phyloP scores from a whole-genome alignment of 1,284 basidiomycete species.

The Psilocybe mexicana region DNA sequence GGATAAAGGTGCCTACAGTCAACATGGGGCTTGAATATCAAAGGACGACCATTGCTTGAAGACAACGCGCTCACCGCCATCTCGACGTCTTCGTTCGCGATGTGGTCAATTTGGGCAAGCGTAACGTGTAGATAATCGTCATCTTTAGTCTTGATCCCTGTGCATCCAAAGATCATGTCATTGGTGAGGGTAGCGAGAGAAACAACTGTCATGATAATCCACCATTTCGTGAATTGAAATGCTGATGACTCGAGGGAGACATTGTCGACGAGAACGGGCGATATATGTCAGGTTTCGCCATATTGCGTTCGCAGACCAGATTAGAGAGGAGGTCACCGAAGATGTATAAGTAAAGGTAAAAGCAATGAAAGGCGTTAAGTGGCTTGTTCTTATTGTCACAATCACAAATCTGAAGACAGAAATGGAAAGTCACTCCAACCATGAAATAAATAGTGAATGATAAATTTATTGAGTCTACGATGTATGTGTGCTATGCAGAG shows the following conservation, averaged over 20 bases:
- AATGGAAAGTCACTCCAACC: neutral
- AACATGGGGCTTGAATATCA: neutral
- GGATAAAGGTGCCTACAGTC: constrained; percentile 38
- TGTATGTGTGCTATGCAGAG: constrained; percentile 15
- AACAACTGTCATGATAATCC: neutral
- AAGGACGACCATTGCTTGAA: neutral
- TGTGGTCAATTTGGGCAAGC: constrained; percentile 49
- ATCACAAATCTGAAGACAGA: too few species aligned
- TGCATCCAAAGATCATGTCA: neutral
- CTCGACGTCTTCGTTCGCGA: constrained; percentile 65
- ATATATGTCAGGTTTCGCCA: neutral
- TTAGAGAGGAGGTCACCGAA: too few species aligned
- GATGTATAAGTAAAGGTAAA: too few species aligned
- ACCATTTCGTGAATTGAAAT: neutral
- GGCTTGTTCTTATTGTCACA: too few species aligned
- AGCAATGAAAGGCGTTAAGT: too few species aligned
- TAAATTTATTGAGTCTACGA: constrained; percentile 22
- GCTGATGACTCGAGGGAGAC: neutral
- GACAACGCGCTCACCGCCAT: constrained; percentile 51
- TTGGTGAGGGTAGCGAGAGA: neutral
- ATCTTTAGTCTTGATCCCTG: constrained; percentile 11
- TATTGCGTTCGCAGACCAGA: too few species aligned
- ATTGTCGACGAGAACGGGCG: neutral
- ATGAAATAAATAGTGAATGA: neutral
- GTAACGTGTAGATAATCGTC: constrained; percentile 39